Conservation (phyloP, 169 alveolate genomes). For the Eimeria praecox region DNA sequence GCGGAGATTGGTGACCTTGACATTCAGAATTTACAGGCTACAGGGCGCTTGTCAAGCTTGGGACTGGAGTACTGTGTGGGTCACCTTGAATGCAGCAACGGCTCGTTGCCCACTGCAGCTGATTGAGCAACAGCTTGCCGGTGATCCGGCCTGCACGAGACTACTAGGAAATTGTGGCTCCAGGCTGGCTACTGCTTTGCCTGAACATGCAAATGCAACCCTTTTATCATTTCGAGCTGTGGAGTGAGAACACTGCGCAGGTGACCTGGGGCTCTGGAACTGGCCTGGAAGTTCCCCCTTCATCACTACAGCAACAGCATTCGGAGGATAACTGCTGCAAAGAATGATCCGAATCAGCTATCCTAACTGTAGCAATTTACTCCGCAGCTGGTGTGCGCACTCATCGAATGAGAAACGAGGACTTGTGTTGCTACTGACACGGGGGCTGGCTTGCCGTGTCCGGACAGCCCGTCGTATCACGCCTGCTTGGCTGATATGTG, state of each 20-base stretch:
- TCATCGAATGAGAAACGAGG: neutral
- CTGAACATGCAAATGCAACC: neutral
- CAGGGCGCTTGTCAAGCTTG: neutral
- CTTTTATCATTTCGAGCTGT: neutral
- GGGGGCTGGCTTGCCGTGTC: conserved; percentile 31
- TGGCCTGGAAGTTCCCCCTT: neutral
- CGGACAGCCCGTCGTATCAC: neutral
- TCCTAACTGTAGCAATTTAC: neutral
- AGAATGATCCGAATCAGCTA: neutral
- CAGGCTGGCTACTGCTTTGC: neutral
- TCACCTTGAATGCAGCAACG: neutral
- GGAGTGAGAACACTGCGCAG: neutral
- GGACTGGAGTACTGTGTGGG: neutral
- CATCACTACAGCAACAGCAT: neutral
- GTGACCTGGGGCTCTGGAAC: conserved; percentile 27
- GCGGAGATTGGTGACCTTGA: neutral
- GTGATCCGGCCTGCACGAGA: neutral
- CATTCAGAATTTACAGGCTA: neutral
- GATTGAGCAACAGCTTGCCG: neutral
- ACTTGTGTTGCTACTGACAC: neutral
- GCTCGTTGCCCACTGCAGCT: neutral
- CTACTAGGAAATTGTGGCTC: neutral
- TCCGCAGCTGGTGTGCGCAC: conserved; percentile 20
- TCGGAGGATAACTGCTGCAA: neutral
- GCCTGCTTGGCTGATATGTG: neutral